These are phyloP conservation scores for Xylaria sp. DNA, from an alignment of 2,329 filamentous ascomycete species.

Conservation along the genomic window DNA sequence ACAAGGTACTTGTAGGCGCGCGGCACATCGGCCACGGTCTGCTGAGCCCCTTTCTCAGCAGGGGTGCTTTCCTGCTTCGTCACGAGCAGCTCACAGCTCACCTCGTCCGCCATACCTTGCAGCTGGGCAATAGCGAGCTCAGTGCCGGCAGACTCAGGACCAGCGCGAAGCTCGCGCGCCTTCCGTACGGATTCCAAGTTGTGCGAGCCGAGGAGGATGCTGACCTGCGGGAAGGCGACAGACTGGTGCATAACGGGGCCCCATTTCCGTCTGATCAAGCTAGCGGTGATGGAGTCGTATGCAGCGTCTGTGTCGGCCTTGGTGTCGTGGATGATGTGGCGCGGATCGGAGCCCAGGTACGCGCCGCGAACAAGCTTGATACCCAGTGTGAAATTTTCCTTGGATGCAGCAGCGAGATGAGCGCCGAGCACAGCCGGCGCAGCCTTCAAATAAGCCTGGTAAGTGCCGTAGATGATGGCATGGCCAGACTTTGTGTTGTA, in stretches of 20 bases:
- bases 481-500: constrained; percentile 61
- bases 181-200: constrained; percentile 66
- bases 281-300: constrained; percentile 67
- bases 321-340: constrained; percentile 65
- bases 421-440: constrained; percentile 50
- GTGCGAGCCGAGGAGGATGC: constrained; percentile 74
- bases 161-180: constrained; percentile 48
- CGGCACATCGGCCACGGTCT: constrained; percentile 20
- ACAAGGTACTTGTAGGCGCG: constrained; percentile 62
- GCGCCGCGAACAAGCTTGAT: constrained; percentile 73
- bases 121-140: constrained; percentile 68
- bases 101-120: constrained; percentile 93
- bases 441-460: constrained; percentile 70
- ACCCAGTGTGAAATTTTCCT: constrained; percentile 61
- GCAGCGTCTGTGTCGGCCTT: constrained; percentile 65
- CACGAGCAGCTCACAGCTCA: constrained; percentile 59
- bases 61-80: constrained; percentile 7
- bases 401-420: constrained; percentile 55
- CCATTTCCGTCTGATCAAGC: constrained; percentile 62
- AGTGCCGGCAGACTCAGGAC: constrained; percentile 36
- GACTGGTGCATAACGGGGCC: constrained; percentile 44
- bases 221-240: constrained; percentile 49
- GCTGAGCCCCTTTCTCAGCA: background rate
- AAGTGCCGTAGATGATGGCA: constrained; percentile 73
- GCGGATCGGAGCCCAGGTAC: constrained; percentile 65